Percentiles rank a stretch among this genome's conserved stretches.
phyloP scores from a whole-genome alignment of 495 filamentous ascomycete genomes.

The Extremus antarcticus region DNA sequence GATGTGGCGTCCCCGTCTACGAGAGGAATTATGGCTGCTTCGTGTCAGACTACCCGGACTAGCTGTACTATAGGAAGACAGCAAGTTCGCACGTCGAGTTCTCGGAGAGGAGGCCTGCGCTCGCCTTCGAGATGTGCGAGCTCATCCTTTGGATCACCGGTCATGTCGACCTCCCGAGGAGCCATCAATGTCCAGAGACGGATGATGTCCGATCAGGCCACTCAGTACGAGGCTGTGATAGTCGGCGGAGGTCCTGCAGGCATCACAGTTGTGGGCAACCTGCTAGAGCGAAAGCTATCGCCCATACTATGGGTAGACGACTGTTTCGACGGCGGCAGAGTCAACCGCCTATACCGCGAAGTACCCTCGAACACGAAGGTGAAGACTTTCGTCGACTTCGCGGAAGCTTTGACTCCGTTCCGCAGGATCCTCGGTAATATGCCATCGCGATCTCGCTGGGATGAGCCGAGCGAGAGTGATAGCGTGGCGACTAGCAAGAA shows the following conservation, averaged over 20 bases:
- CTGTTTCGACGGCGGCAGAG: conserved; percentile 14
- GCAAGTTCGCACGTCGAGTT: background rate
- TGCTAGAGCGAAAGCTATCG: conserved; percentile 13
- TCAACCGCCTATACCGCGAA: conserved; percentile 17
- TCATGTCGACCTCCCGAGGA: background rate
- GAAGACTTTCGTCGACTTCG: conserved; percentile 15
- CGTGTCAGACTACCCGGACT: background rate
- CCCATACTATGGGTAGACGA: conserved; percentile 20
- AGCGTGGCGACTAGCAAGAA: background rate
- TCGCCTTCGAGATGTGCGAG: background rate
- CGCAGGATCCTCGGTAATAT: conserved; percentile 10
- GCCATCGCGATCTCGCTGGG: no score
- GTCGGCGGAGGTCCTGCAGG: conserved; percentile 19
- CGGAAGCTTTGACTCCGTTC: conserved; percentile 14
- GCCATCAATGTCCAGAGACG: background rate
- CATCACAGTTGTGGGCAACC: conserved; percentile 15
- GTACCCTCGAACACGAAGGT: conserved; percentile 20
- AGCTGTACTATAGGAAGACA: background rate
- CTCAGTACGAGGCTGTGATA: conserved; percentile 15
- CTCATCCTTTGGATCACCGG: background rate
- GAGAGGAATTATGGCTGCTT: background rate
- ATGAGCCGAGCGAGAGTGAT: conserved; percentile 7
- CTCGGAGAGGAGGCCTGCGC: background rate
- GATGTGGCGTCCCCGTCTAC: background rate
- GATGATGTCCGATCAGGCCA: background rate